These are phyloP conservation scores for Macroventuria anomochaeta DNA, from an alignment of 2,329 filamentous ascomycete species.

Conservation along the genomic window DNA sequence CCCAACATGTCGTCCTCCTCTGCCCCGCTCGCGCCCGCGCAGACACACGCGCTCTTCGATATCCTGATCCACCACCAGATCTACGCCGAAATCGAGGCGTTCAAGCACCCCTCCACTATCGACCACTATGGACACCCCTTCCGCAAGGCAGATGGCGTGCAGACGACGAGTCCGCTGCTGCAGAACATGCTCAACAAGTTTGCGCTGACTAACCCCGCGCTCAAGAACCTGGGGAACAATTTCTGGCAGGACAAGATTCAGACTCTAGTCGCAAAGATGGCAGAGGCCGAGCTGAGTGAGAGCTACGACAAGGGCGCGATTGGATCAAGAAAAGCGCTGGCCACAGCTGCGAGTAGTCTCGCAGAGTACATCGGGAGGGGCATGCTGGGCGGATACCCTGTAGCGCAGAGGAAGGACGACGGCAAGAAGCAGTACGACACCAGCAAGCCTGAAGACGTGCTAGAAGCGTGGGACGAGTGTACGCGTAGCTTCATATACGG, in stretches of 20 bases:
- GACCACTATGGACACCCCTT: slow-evolving; percentile 75
- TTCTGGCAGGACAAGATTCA: slow-evolving; percentile 53
- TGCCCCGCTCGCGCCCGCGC: slow-evolving; percentile 50
- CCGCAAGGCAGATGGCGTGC: slow-evolving; percentile 51
- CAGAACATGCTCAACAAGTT: slow-evolving; percentile 72
- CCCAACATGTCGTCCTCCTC: slow-evolving; percentile 11
- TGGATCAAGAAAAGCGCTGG: slow-evolving; percentile 75
- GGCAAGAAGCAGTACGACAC: slow-evolving; percentile 61
- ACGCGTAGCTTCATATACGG: slow-evolving; percentile 72
- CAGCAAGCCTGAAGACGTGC: slow-evolving; percentile 65
- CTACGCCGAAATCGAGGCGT: slow-evolving; percentile 72
- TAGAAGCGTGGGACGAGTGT: slow-evolving; percentile 70
- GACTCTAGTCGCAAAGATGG: slow-evolving; percentile 54
- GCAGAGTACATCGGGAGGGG: slow-evolving; percentile 74
- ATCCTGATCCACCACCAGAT: slow-evolving; percentile 62
- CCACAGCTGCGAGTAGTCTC: slow-evolving; percentile 72
- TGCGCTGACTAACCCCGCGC: slow-evolving; percentile 69
- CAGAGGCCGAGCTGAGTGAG: slow-evolving; percentile 74
- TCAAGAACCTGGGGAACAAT: slow-evolving; percentile 64
- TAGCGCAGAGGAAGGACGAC: slow-evolving; percentile 45
- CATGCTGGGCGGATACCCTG: slow-evolving; percentile 66
- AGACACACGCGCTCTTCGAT: slow-evolving; percentile 61
- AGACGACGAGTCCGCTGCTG: slow-evolving; percentile 67
- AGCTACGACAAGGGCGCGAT: slow-evolving; percentile 81
- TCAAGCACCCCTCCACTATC: slow-evolving; percentile 70